Percentiles rank a stretch among this genome's conserved stretches.
Evolutionary conservation across 306 rosid genomes (phyloP).

Genomic region (Vicia sativa): DNA sequence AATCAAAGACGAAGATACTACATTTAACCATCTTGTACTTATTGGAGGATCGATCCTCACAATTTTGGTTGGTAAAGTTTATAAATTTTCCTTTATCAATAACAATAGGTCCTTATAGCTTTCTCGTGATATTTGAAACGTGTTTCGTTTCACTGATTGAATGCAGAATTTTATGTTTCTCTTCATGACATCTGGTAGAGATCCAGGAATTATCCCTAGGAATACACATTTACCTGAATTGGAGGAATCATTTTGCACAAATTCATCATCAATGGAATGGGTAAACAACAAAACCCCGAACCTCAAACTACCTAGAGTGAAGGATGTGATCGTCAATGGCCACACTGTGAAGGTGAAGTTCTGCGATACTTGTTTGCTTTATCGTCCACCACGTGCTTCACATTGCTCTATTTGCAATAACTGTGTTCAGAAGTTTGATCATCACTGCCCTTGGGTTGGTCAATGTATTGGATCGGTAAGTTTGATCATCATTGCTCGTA

Average conservation of each 20-base stretch:
- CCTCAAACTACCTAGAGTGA: constrained; percentile 69
- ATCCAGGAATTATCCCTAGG: constrained; percentile 91
- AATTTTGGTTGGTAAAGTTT: constrained; percentile 74
- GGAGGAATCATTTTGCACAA: constrained; percentile 47
- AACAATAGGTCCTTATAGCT: constrained; percentile 17
- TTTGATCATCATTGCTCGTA: constrained; percentile 15
- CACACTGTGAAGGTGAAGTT: constrained; percentile 76
- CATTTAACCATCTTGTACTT: constrained; percentile 53
- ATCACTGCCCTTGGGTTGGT: constrained; percentile 99
- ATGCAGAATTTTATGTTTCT: constrained; percentile 80
- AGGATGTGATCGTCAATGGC: constrained; percentile 71
- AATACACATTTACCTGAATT: constrained; percentile 63
- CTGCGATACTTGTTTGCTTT: constrained; percentile 86
- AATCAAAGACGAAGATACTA: constrained; percentile 40
- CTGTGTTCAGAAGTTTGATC: constrained; percentile 94
- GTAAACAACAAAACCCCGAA: constrained; percentile 48
- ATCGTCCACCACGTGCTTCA: constrained; percentile 94
- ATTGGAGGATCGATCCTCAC: constrained; percentile 69
- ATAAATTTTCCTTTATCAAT: constrained; percentile 31
- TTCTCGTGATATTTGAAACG: constrained; percentile 34
- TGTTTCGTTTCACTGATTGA: constrained; percentile 26
- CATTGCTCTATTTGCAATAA: constrained; percentile 95
- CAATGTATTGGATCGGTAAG: constrained; percentile 91
- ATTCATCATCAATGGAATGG: constrained; percentile 68
- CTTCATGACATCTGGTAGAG: constrained; percentile 83